phyloP scores from a whole-genome alignment of 1,284 basidiomycete genomes.

The Irpex sp. region DNA sequence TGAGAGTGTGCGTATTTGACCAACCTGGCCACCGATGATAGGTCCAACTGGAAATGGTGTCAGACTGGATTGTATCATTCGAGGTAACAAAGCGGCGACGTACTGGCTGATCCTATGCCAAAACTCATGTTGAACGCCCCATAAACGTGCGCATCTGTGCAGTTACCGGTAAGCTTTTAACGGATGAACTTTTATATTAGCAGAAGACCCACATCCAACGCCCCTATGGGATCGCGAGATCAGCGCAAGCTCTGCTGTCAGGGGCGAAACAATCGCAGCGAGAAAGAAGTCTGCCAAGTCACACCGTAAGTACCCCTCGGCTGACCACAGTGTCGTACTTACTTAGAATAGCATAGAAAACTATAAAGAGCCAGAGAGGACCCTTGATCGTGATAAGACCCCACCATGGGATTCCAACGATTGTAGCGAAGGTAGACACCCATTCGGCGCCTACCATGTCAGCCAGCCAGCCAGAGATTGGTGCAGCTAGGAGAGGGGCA shows the following conservation, averaged over 20 bases:
- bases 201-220: conserved; percentile 55
- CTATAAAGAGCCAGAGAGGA: conserved; percentile 56
- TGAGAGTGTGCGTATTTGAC: conserved; percentile 1
- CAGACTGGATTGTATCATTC: neutral
- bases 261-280: conserved; percentile 49
- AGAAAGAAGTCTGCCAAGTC: conserved; percentile 49
- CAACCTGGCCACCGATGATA: conserved; percentile 60
- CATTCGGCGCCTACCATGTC: conserved; percentile 62
- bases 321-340: conserved; percentile 13
- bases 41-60: conserved; percentile 48
- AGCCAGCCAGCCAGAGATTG: conserved; percentile 53
- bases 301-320: conserved; percentile 5
- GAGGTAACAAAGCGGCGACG: conserved; percentile 9
- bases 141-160: conserved; percentile 57
- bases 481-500: conserved; percentile 38
- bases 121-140: conserved; percentile 66
- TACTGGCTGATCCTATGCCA: conserved; percentile 54
- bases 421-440: conserved; percentile 40
- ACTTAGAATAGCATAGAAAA: conserved; percentile 52
- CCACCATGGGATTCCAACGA: conserved; percentile 64
- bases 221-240: conserved; percentile 50
- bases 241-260: conserved; percentile 59
- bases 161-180: too few species aligned
- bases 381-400: conserved; percentile 47
- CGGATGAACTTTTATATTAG: neutral